Evolutionary conservation across 1,284 basidiomycete species (phyloP).

Genomic region (Phenoliferia sp.): DNA sequence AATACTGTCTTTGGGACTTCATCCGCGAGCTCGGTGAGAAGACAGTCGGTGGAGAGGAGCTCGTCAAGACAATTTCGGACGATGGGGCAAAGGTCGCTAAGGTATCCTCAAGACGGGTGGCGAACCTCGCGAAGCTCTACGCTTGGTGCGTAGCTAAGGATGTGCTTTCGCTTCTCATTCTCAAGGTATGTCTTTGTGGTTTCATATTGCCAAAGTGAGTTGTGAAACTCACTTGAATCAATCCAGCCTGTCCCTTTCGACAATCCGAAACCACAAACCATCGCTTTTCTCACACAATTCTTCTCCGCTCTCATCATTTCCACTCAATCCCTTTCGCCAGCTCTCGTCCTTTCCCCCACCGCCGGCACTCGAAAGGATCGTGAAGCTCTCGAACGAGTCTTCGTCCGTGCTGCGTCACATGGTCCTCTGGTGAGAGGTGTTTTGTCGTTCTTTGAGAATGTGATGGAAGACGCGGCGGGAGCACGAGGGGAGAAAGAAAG

Average conservation of each 20-base stretch:
- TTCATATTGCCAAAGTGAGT: too few relatives aligned
- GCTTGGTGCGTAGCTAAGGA: constrained; percentile 80
- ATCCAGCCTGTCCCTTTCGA: constrained; percentile 80
- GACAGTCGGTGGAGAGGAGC: constrained; percentile 70
- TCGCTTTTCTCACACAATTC: constrained; percentile 62
- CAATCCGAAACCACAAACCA: constrained; percentile 58
- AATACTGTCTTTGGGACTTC: constrained; percentile 97
- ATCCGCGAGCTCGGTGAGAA: constrained; percentile 83
- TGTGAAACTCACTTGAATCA: not conserved
- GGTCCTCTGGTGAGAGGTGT: constrained; percentile 62
- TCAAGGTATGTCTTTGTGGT: constrained; percentile 83
- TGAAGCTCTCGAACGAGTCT: constrained; percentile 63
- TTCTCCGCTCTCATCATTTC: constrained; percentile 63
- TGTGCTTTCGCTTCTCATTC: constrained; percentile 62
- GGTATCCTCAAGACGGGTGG: constrained; percentile 57
- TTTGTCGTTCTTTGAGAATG: constrained; percentile 55
- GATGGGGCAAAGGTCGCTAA: constrained; percentile 42
- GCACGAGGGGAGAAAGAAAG: constrained; percentile 46
- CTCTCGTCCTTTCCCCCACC: constrained; percentile 33
- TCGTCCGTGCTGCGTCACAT: constrained; percentile 60
- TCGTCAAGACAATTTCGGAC: constrained; percentile 61
- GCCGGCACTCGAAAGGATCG: constrained; percentile 42
- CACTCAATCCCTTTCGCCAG: constrained; percentile 66
- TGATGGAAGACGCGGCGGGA: constrained; percentile 46
- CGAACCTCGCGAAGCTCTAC: constrained; percentile 68